phyloP scores from a whole-genome alignment of 768 basidiomycete genomes.

The Asterophora parasitica region DNA sequence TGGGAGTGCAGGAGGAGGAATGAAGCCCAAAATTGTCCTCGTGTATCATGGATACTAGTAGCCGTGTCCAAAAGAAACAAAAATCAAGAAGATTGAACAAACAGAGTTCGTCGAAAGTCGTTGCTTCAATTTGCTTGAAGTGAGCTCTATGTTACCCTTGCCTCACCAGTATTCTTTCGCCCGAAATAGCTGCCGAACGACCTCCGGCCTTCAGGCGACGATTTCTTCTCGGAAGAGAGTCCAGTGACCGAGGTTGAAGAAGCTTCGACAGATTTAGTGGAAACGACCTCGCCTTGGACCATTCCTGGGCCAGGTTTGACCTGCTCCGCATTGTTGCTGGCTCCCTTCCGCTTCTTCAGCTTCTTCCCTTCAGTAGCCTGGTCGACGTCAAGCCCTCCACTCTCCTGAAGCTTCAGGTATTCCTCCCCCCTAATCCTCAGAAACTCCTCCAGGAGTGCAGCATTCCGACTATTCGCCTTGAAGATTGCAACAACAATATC shows the following conservation, averaged over 20 bases:
- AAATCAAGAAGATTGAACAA: too few relatives aligned
- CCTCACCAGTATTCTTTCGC: too few relatives aligned
- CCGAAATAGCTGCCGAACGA: slow-evolving; percentile 18
- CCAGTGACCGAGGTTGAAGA: neutral
- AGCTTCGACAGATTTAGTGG: neutral
- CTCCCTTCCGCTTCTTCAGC: slow-evolving; percentile 11
- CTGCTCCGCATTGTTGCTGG: slow-evolving; percentile 35
- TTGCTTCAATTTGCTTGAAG: too few relatives aligned
- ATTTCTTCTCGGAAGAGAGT: neutral
- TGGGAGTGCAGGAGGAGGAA: too few relatives aligned
- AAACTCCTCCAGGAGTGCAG: slow-evolving; percentile 80
- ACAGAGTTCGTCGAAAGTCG: too few relatives aligned
- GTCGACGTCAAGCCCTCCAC: slow-evolving; percentile 16
- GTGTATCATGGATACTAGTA: too few relatives aligned
- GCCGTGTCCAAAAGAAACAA: too few relatives aligned
- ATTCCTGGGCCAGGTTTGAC: slow-evolving; percentile 54
- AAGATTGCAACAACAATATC: slow-evolving; percentile 72
- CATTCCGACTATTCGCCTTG: slow-evolving; percentile 90
- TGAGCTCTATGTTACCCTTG: too few relatives aligned
- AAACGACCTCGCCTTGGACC: slow-evolving; percentile 30
- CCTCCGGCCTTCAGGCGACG: slow-evolving; percentile 2
- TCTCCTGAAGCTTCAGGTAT: slow-evolving; percentile 48
- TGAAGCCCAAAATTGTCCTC: too few relatives aligned
- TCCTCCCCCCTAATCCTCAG: slow-evolving; percentile 75
- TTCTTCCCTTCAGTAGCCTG: slow-evolving; percentile 7